Conservation (phyloP, 2,329 filamentous ascomycete genomes). For the Nemania sp. region DNA sequence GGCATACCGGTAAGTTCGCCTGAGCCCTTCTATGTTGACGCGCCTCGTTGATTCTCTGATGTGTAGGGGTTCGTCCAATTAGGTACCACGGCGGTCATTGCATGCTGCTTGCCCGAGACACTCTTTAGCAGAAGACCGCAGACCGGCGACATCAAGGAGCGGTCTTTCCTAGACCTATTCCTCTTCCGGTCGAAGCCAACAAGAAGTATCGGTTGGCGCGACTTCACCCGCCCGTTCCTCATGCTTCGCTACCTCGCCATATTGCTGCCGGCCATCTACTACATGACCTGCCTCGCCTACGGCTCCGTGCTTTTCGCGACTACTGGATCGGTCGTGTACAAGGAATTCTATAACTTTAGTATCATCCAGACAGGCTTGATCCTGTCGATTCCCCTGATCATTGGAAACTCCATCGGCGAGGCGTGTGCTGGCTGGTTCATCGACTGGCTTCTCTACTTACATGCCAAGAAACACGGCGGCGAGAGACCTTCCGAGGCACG, state of each 20-base stretch:
- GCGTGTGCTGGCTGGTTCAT: slow-evolving; percentile 13
- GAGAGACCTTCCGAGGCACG: slow-evolving; percentile 38
- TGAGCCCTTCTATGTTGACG: background rate
- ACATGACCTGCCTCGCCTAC: slow-evolving; percentile 11
- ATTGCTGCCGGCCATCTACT: slow-evolving; percentile 6
- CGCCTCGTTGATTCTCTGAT: slow-evolving; percentile 1
- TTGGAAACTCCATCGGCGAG: slow-evolving; percentile 9
- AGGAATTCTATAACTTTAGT: slow-evolving; percentile 3
- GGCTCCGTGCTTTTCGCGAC: slow-evolving; percentile 12
- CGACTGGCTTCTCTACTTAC: slow-evolving; percentile 9
- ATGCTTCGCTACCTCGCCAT: slow-evolving; percentile 6
- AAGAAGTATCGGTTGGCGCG: background rate
- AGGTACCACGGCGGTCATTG: background rate
- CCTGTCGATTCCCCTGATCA: slow-evolving; percentile 10
- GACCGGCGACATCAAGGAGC: background rate
- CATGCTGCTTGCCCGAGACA: slow-evolving; percentile 6
- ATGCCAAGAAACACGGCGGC: slow-evolving; percentile 35
- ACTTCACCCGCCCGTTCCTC: slow-evolving; percentile 3
- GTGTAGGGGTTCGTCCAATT: slow-evolving; percentile 4
- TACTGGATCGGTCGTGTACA: slow-evolving; percentile 9
- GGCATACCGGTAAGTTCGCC: slow-evolving; percentile 31
- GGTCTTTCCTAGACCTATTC: background rate
- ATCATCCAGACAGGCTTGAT: slow-evolving; percentile 4
- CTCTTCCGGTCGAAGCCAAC: background rate
- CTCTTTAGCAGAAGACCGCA: background rate